A percentile compares a stretch with the other conserved stretches of the same genome.
Evolutionary conservation across 1,139 yeast species (phyloP).

Genomic region (Schwanniomyces etchellsii): DNA sequence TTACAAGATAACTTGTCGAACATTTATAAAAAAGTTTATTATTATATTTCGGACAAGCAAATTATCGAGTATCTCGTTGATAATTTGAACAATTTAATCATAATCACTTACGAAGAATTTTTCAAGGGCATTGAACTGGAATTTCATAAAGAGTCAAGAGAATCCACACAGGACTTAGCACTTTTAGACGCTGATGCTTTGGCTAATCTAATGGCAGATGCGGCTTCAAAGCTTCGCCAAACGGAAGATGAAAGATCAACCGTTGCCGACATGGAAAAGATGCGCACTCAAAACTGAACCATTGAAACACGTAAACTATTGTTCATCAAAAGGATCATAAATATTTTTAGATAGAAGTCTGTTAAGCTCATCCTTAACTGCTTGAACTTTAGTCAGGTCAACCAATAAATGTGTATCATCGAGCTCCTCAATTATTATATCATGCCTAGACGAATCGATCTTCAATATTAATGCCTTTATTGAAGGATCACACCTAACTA

Average conservation of each 20-base stretch:
- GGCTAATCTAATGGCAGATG: constrained; percentile 32
- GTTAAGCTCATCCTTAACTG: constrained; percentile 73
- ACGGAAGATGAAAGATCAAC: constrained; percentile 10
- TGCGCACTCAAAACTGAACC: no score
- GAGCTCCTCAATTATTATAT: constrained; percentile 75
- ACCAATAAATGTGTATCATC: constrained; percentile 88
- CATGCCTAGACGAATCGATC: constrained; percentile 67
- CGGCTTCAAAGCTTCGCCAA: constrained; percentile 15
- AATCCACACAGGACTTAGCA: constrained; percentile 20
- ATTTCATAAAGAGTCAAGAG: constrained; percentile 9
- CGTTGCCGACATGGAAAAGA: no score
- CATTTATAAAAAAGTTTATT: constrained; percentile 44
- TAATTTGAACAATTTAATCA: constrained; percentile 23
- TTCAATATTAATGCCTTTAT: constrained; percentile 79
- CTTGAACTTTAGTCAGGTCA: constrained; percentile 68
- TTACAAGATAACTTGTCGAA: constrained; percentile 51
- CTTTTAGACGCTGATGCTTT: constrained; percentile 57
- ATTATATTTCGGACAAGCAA: constrained; percentile 36
- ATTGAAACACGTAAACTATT: constrained; percentile 20
- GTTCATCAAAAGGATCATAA: constrained; percentile 79
- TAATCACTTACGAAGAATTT: constrained; percentile 28
- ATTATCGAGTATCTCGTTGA: constrained; percentile 29
- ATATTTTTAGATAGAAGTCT: constrained; percentile 73
- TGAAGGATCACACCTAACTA: constrained; percentile 76
- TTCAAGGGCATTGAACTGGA: constrained; percentile 16